phyloP scores from a whole-genome alignment of 768 basidiomycete species.

The Lentinula guzmanii region DNA sequence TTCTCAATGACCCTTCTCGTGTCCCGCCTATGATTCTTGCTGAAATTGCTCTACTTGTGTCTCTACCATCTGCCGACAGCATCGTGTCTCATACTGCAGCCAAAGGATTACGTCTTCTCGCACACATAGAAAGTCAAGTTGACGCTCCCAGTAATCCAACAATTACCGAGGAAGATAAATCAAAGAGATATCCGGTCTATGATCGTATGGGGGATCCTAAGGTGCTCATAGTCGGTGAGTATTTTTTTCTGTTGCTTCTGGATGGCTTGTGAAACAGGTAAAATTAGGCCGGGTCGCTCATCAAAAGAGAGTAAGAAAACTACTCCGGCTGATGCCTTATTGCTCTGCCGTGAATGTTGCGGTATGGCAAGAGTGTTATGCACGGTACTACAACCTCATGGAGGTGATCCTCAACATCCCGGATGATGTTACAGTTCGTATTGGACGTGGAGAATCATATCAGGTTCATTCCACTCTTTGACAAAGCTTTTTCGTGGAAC shows the following conservation, averaged over 20 bases:
- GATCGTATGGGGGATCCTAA: slow-evolving; percentile 77
- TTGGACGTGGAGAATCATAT: slow-evolving; percentile 20
- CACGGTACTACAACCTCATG: slow-evolving; percentile 62
- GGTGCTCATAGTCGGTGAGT: slow-evolving; percentile 61
- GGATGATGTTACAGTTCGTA: slow-evolving; percentile 24
- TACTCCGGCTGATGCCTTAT: slow-evolving; percentile 57
- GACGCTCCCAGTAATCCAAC: slow-evolving; percentile 45
- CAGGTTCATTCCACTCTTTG: slow-evolving; percentile 15
- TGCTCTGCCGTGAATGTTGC: slow-evolving; percentile 66
- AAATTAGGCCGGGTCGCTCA: slow-evolving; percentile 63
- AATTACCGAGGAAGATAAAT: slow-evolving; percentile 54
- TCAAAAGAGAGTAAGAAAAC: slow-evolving; percentile 74
- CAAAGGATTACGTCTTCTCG: slow-evolving; percentile 60
- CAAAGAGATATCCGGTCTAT: slow-evolving; percentile 67
- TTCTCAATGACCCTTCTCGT: slow-evolving; percentile 49
- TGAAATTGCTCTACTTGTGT: slow-evolving; percentile 69
- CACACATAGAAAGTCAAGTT: slow-evolving; percentile 60
- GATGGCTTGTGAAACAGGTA: slow-evolving; percentile 7
- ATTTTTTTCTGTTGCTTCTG: background rate
- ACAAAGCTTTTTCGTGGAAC: background rate
- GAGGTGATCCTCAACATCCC: slow-evolving; percentile 45
- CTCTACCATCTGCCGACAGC: slow-evolving; percentile 64
- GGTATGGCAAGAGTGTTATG: slow-evolving; percentile 81
- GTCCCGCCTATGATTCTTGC: slow-evolving; percentile 59
- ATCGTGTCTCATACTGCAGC: slow-evolving; percentile 65